Evolutionary conservation across 208 protist genomes (phyloP).

Genomic region (Tetramitus jugosus): DNA sequence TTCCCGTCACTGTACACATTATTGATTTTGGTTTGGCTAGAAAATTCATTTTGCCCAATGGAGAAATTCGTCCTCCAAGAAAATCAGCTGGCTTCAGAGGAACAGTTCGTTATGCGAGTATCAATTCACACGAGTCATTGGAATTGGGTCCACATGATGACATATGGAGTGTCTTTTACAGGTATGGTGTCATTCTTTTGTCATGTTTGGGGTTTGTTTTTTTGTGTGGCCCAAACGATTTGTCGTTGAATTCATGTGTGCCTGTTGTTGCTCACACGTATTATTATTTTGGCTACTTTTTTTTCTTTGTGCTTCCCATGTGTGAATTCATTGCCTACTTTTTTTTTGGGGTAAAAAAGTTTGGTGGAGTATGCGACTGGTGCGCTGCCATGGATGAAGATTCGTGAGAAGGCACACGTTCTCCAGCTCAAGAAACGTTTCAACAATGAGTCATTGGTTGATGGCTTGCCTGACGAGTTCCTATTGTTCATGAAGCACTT

Average conservation of each 20-base stretch:
- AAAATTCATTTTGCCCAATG: constrained; percentile 65
- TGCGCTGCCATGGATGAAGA: constrained; percentile 5
- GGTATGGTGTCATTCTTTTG: constrained; percentile 86
- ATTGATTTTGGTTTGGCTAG: constrained; percentile 94
- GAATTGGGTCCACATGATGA: constrained; percentile 91
- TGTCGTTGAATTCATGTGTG: too few species aligned
- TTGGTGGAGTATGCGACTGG: neutral
- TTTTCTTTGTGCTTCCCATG: too few species aligned
- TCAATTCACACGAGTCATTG: constrained; percentile 80
- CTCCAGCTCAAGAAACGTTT: neutral
- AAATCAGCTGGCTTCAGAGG: constrained; percentile 49
- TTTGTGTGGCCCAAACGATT: too few species aligned
- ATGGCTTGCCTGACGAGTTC: neutral
- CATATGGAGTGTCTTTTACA: constrained; percentile 93
- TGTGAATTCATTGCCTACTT: too few species aligned
- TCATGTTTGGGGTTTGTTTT: too few species aligned
- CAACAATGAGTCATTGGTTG: neutral
- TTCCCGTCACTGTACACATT: too few species aligned
- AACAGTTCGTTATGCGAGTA: constrained; percentile 89
- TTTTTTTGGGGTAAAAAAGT: too few species aligned
- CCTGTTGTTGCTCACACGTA: too few species aligned
- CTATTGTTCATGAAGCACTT: neutral
- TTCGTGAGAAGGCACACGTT: neutral
- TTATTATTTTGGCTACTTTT: too few species aligned
- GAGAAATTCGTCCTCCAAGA: constrained; percentile 70